These are phyloP conservation scores for Neurospora sp. DNA, from an alignment of 495 filamentous ascomycete genomes.

Conservation along the genomic window DNA sequence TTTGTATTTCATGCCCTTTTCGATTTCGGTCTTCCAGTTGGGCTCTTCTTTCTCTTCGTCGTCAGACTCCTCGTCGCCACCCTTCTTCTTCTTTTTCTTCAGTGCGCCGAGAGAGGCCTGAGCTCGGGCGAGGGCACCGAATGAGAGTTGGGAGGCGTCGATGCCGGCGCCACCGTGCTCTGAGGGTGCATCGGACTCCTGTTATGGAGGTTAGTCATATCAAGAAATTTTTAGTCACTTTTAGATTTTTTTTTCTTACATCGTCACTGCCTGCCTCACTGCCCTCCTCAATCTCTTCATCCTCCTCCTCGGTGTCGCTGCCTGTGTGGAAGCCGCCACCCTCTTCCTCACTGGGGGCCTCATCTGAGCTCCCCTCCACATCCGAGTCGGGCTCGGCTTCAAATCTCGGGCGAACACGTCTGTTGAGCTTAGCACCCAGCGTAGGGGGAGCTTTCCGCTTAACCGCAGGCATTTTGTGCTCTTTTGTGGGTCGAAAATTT, in stretches of 20 bases:
- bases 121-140: constrained; percentile 79
- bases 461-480: constrained; percentile 13
- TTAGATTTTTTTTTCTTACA: neutral
- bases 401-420: constrained; percentile 47
- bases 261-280: constrained; percentile 22
- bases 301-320: constrained; percentile 18
- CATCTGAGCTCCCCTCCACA: constrained; percentile 10
- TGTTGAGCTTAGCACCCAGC: constrained; percentile 32
- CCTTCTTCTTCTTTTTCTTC: constrained; percentile 17
- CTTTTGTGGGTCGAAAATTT: neutral
- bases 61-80: neutral
- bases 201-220: neutral
- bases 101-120: constrained; percentile 48
- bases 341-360: constrained; percentile 25
- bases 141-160: constrained; percentile 53
- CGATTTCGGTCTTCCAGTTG: constrained; percentile 2
- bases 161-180: constrained; percentile 29
- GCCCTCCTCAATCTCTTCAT: constrained; percentile 15
- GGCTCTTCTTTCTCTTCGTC: constrained; percentile 4
- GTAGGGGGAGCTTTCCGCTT: constrained; percentile 21
- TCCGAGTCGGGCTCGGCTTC: constrained; percentile 47
- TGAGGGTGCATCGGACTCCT: constrained; percentile 20
- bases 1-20: constrained; percentile 5
- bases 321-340: constrained; percentile 16
- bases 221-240: too few species aligned